phyloP scores from a whole-genome alignment of 345 rosid species.

The Mangifera indica region DNA sequence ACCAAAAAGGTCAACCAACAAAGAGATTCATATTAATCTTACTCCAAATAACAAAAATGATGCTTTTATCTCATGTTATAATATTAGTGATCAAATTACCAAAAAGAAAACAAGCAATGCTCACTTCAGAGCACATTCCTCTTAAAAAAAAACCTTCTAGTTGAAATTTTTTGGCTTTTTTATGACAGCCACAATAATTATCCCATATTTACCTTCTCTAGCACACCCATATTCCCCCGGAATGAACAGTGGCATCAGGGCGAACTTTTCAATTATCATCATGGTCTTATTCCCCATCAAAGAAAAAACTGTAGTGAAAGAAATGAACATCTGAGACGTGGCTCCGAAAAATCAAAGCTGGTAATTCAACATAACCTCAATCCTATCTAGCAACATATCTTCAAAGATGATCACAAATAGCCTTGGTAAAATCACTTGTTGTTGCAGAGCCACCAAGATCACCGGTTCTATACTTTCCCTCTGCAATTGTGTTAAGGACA shows the following conservation, averaged over 20 bases:
- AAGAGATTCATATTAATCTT: background rate
- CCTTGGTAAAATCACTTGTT: conserved; percentile 83
- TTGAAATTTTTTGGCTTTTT: background rate
- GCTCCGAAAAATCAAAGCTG: conserved; percentile 8
- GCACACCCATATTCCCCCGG: background rate
- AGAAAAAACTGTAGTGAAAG: background rate
- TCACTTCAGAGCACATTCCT: background rate
- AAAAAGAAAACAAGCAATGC: background rate
- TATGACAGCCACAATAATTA: background rate
- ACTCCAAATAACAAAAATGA: no score
- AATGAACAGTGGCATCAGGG: background rate
- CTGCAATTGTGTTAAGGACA: conserved; percentile 75
- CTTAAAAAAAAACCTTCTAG: background rate
- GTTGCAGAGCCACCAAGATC: conserved; percentile 86
- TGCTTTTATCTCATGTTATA: conserved; percentile 2
- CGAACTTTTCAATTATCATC: conserved; percentile 9
- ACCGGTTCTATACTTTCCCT: conserved; percentile 84
- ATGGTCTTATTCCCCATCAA: conserved; percentile 22
- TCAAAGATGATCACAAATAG: conserved; percentile 84
- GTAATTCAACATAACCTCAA: conserved; percentile 23
- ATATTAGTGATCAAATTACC: background rate
- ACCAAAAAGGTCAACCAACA: background rate
- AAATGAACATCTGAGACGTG: conserved; percentile 13
- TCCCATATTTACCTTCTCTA: background rate
- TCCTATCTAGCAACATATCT: conserved; percentile 25